phyloP scores from a whole-genome alignment of 1,284 basidiomycete genomes.

The Ganoderma lucidum region DNA sequence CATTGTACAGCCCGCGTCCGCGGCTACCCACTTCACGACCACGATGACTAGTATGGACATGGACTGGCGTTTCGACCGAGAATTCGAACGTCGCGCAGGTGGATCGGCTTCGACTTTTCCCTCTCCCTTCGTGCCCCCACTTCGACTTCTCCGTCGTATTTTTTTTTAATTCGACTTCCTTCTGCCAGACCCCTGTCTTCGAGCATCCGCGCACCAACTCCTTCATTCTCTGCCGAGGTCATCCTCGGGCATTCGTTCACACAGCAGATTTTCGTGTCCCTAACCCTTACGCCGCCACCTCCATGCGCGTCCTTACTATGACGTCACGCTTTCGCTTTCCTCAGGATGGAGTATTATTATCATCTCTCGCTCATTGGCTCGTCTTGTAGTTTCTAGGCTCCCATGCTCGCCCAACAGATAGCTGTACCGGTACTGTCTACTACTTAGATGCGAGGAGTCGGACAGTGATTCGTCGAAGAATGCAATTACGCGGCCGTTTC shows the following conservation, averaged over 20 bases:
- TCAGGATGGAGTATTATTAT: too few relatives aligned
- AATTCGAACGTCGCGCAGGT: background rate
- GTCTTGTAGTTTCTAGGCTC: too few relatives aligned
- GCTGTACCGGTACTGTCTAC: too few relatives aligned
- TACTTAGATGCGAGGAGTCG: too few relatives aligned
- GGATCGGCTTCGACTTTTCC: background rate
- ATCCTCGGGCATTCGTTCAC: background rate
- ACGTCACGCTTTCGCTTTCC: too few relatives aligned
- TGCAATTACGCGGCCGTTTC: too few relatives aligned
- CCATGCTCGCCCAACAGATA: too few relatives aligned
- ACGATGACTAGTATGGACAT: background rate
- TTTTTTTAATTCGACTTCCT: background rate
- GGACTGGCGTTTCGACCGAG: background rate
- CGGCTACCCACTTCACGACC: background rate
- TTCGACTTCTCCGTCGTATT: background rate
- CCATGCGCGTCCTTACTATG: too few relatives aligned
- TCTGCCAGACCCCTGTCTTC: background rate
- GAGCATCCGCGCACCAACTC: background rate
- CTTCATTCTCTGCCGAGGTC: background rate
- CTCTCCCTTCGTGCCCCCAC: background rate
- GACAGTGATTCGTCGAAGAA: too few relatives aligned
- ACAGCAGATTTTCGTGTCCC: background rate
- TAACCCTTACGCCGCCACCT: too few relatives aligned
- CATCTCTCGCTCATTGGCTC: too few relatives aligned
- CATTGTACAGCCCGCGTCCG: background rate